Conservation (phyloP, 805 yeast species). For the Metschnikowia cerradonensis region DNA sequence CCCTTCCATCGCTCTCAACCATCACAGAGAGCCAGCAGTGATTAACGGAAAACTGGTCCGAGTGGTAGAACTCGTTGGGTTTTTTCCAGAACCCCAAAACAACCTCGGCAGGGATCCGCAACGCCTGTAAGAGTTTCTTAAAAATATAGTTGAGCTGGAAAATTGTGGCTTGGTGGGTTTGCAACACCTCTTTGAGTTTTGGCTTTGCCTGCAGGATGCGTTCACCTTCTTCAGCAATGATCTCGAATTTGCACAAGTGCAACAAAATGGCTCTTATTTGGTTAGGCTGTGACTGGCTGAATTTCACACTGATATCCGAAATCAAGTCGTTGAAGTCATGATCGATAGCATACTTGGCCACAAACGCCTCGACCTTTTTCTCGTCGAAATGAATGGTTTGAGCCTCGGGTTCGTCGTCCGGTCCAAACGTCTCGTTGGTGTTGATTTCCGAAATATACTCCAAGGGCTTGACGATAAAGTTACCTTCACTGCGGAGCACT, state of each 20-base stretch:
- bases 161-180: conserved; percentile 52
- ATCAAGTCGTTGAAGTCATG: conserved; percentile 40
- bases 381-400: conserved; percentile 15
- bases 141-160: conserved; percentile 77
- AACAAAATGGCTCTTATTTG: conserved; percentile 58
- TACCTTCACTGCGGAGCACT: conserved; percentile 37
- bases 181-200: conserved; percentile 41
- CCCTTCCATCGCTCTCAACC: conserved; percentile 52
- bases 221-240: conserved; percentile 33
- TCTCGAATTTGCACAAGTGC: conserved; percentile 64
- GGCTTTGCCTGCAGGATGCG: conserved; percentile 37
- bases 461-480: conserved; percentile 39
- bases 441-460: conserved; percentile 41
- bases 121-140: conserved; percentile 62
- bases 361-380: conserved; percentile 31
- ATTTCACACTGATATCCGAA: conserved; percentile 37
- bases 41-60: conserved; percentile 53
- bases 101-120: conserved; percentile 71
- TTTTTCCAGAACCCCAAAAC: conserved; percentile 80
- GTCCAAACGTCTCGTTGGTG: conserved; percentile 33
- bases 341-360: conserved; percentile 24
- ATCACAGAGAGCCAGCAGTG: conserved; percentile 88
- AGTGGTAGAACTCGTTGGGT: conserved; percentile 58
- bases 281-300: conserved; percentile 40
- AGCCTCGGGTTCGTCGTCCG: conserved; percentile 14